Conservation (phyloP, 2,329 filamentous ascomycete genomes). For the Apiospora koreana region DNA sequence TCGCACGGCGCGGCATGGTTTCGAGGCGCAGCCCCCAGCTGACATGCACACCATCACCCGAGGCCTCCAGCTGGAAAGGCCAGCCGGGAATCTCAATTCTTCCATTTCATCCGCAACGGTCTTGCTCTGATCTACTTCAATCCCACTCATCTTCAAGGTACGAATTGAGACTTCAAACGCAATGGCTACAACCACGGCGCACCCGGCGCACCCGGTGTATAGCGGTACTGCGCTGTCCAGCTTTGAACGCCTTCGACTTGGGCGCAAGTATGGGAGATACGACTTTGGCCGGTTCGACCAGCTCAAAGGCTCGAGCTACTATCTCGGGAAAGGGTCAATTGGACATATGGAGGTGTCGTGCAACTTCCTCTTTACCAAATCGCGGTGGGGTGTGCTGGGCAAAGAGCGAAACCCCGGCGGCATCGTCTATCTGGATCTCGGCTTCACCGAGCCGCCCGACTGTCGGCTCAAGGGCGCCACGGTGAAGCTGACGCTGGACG, state of each 20-base stretch:
- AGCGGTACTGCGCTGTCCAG: background rate
- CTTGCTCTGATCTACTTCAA: background rate
- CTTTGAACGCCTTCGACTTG: background rate
- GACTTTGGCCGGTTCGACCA: conserved; percentile 27
- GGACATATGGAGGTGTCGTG: conserved; percentile 29
- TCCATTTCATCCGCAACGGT: too few relatives aligned
- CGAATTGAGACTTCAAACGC: background rate
- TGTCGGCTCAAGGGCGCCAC: conserved; percentile 26
- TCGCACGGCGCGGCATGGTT: too few relatives aligned
- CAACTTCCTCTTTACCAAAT: conserved; percentile 29
- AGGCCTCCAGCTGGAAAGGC: too few relatives aligned
- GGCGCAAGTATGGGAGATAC: conserved; percentile 23
- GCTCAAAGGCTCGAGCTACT: conserved; percentile 18
- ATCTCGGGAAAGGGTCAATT: conserved; percentile 20
- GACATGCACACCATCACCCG: too few relatives aligned
- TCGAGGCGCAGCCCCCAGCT: too few relatives aligned
- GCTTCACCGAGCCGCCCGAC: conserved; percentile 25
- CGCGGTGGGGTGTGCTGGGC: conserved; percentile 28
- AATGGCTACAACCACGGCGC: background rate
- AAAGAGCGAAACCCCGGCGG: conserved; percentile 23
- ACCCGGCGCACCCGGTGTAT: background rate
- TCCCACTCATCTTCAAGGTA: background rate
- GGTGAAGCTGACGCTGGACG: conserved; percentile 27
- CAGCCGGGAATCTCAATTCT: too few relatives aligned
- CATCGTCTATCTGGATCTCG: conserved; percentile 30